Conservation (phyloP, 2,329 filamentous ascomycete genomes). For the Alternaria atra region DNA sequence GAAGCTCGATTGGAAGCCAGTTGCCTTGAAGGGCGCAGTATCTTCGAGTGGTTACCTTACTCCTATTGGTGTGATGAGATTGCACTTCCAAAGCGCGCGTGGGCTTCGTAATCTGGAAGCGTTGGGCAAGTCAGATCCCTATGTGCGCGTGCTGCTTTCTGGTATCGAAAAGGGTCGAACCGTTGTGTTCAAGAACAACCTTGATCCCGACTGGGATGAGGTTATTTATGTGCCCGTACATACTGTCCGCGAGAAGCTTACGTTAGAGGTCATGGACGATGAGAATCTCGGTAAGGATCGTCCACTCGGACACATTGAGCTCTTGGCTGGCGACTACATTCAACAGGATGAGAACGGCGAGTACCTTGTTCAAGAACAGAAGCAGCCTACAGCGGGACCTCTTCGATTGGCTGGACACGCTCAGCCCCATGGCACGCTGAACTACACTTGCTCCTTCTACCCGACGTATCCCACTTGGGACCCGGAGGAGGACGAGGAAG, state of each 20-base stretch:
- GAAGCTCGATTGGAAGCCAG: slow-evolving; percentile 93
- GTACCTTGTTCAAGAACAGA: slow-evolving; percentile 80
- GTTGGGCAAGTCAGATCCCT: slow-evolving; percentile 96
- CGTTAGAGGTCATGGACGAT: slow-evolving; percentile 94
- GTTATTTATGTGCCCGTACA: slow-evolving; percentile 94
- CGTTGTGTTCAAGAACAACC: slow-evolving; percentile 94
- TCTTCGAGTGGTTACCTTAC: slow-evolving; percentile 89
- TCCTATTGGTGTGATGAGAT: slow-evolving; percentile 91
- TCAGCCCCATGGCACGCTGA: slow-evolving; percentile 78
- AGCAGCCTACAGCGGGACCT: slow-evolving; percentile 71
- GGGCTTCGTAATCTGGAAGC: slow-evolving; percentile 92
- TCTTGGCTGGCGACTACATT: slow-evolving; percentile 81
- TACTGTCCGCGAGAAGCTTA: slow-evolving; percentile 80
- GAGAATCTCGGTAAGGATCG: slow-evolving; percentile 93
- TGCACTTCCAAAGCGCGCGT: slow-evolving; percentile 86
- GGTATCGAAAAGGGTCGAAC: slow-evolving; percentile 91
- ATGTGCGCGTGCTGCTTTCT: slow-evolving; percentile 86
- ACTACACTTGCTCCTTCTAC: slow-evolving; percentile 88
- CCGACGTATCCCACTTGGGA: slow-evolving; percentile 88
- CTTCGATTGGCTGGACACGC: slow-evolving; percentile 78
- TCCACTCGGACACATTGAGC: slow-evolving; percentile 81
- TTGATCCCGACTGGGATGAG: slow-evolving; percentile 96
- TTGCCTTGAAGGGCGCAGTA: slow-evolving; percentile 80
- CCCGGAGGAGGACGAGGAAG: slow-evolving; percentile 80
- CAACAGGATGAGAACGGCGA: slow-evolving; percentile 80